Base-by-base conservation (phyloP, 2,329 filamentous ascomycete species). In the Tolypocladium ovalisporum region DNA sequence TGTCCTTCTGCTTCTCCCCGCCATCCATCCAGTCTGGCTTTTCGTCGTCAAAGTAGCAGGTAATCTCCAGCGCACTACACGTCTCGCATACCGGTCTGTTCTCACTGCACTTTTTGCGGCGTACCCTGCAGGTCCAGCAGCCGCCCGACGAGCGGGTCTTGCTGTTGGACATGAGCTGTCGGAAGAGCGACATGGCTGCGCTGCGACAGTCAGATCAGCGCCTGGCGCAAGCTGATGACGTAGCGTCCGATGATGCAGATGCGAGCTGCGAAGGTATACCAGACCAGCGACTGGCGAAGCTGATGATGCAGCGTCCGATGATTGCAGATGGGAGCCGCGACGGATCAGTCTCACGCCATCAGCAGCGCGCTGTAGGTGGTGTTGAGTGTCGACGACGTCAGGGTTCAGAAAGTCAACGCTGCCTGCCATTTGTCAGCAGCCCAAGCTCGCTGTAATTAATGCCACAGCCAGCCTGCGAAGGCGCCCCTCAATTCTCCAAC, bases 21-120 rank as follows among this genome's bases (percentile, higher is more conserved):
- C 74, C 76, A 59, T 83, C 81, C 80, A 83, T 82, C 80, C 80
- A 83, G 5, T 77, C 76, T 17, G 81, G 80, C 65, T 80, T 84
- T 29, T 71, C 68, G 2, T 78, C 73, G 59, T 71, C 69, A 62
- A 77, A 83, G 59, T 80, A 67, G 64, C 83, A 86, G 22, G 75
- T 76, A 57, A 85, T 84, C 54, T 79, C 74, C n/a, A 86, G 75
- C 1, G 71, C 66, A 17, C 68, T 65, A 68, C 82, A 86, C 39
- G 66, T 70, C 7, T 75, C 70, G 66, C 83, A 86, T 12, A 75
- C 64, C 13, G 82, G 81, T 2, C 72, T 75, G 29, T 63, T 70
- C 64, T 83, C 79, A 60, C 84, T 80, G 63, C 83, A 86, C 64
- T 83, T 84, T 64, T 85, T 86, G 62, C 79, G 79, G 24, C 83